These are phyloP conservation scores for Aspergillus neoniger DNA, from an alignment of 2,329 filamentous ascomycete genomes.

Conservation along the genomic window DNA sequence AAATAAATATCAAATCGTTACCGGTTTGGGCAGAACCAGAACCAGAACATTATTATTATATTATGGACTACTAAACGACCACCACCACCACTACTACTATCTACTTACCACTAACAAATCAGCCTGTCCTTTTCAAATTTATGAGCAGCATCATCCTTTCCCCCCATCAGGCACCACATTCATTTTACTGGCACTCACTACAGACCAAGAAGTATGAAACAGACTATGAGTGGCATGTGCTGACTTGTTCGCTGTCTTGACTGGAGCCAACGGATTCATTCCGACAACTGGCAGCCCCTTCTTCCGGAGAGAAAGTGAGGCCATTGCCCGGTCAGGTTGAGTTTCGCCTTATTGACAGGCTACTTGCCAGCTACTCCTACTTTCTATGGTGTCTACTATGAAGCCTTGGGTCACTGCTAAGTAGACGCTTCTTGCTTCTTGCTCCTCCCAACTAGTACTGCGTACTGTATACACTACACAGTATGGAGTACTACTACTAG, in stretches of 20 bases:
- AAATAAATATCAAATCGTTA: background rate
- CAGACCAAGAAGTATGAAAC: background rate
- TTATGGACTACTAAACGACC: too few species aligned
- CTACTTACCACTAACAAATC: too few species aligned
- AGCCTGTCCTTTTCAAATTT: too few species aligned
- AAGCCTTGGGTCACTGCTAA: too few species aligned
- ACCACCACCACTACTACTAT: too few species aligned
- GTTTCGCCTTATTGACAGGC: background rate
- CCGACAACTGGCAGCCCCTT: slow-evolving; percentile 1
- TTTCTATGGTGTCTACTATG: too few species aligned
- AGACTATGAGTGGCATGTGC: background rate
- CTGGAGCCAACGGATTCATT: background rate
- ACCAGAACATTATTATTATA: too few species aligned
- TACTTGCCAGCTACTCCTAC: background rate
- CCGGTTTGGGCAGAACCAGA: background rate
- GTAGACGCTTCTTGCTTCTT: too few species aligned
- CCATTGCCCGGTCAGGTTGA: background rate
- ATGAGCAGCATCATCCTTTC: background rate
- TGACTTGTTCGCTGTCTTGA: slow-evolving; percentile 1
- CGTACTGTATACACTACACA: too few species aligned
- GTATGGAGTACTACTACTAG: too few species aligned
- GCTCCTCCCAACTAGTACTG: too few species aligned
- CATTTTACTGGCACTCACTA: background rate
- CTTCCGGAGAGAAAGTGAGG: background rate
- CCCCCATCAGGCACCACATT: background rate